A percentile compares a stretch with the other conserved stretches of the same genome.
phyloP scores from a whole-genome alignment of 140 eudicot species.

The Erigeron philadelphicus region DNA sequence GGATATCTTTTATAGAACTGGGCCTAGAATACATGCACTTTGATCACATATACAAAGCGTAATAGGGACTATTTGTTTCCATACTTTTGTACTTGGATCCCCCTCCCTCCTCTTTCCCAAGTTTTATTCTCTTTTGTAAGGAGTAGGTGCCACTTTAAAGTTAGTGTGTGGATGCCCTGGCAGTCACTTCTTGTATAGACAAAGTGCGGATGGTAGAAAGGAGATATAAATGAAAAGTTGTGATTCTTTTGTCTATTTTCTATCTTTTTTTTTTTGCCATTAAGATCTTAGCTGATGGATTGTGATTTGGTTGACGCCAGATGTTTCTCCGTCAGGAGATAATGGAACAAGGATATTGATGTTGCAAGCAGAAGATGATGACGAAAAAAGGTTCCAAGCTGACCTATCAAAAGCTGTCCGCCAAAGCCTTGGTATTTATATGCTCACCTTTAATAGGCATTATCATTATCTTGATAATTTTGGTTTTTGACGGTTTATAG shows the following conservation, averaged over 20 bases:
- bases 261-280: not conserved
- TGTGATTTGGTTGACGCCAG: slow-evolving; percentile 28
- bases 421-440: slow-evolving; percentile 84
- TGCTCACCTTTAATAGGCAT: not conserved
- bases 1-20: not conserved
- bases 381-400: slow-evolving; percentile 88
- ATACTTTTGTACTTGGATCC: not conserved
- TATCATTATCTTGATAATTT: slow-evolving; percentile 21
- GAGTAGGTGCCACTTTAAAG: not conserved
- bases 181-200: slow-evolving; percentile 2
- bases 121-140: slow-evolving; percentile 4
- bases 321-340: slow-evolving; percentile 34
- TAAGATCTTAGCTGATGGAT: slow-evolving; percentile 17
- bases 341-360: slow-evolving; percentile 40
- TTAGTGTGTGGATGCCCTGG: not conserved
- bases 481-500: slow-evolving; percentile 4
- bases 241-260: not conserved
- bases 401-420: slow-evolving; percentile 88
- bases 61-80: not conserved
- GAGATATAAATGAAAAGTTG: not conserved
- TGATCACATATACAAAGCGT: not conserved
- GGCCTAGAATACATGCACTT: not conserved
- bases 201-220: slow-evolving; percentile 8
- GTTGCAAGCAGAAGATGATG: slow-evolving; percentile 70
- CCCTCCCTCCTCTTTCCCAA: not conserved